Conservation (phyloP, 331 rosid species). For the Acacia pycnantha region DNA sequence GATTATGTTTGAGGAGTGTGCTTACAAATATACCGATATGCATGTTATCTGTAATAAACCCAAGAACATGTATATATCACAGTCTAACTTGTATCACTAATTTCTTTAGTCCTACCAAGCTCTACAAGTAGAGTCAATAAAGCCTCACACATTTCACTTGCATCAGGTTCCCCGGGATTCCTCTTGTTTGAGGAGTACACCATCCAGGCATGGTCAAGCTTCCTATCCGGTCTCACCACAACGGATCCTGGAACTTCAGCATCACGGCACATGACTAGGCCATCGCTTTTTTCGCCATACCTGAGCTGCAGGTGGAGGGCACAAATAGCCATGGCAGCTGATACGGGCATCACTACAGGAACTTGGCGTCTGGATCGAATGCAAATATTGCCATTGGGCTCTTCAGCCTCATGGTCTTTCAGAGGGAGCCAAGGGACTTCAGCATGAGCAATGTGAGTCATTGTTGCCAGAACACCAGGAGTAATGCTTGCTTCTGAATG, state of each 20-base stretch:
- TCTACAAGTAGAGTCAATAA: slow-evolving; percentile 66
- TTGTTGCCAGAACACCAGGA: slow-evolving; percentile 67
- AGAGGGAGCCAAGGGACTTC: slow-evolving; percentile 65
- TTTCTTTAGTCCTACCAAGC: slow-evolving; percentile 52
- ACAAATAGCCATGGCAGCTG: slow-evolving; percentile 79
- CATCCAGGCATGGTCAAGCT: slow-evolving; percentile 89
- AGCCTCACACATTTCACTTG: slow-evolving; percentile 84
- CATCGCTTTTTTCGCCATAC: slow-evolving; percentile 84
- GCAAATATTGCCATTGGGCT: slow-evolving; percentile 21
- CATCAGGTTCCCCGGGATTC: slow-evolving; percentile 51
- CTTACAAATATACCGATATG: background rate
- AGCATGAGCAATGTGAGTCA: slow-evolving; percentile 82
- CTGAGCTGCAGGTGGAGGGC: slow-evolving; percentile 71
- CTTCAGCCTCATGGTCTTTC: slow-evolving; percentile 29
- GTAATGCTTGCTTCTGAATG: slow-evolving; percentile 69
- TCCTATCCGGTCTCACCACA: slow-evolving; percentile 60
- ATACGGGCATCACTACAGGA: slow-evolving; percentile 67
- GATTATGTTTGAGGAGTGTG: background rate
- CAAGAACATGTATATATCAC: background rate
- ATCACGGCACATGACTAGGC: slow-evolving; percentile 64
- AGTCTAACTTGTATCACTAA: slow-evolving; percentile 16
- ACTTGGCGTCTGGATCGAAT: slow-evolving; percentile 47
- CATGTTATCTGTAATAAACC: background rate
- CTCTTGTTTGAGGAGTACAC: slow-evolving; percentile 66
- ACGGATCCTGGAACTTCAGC: slow-evolving; percentile 88